Evolutionary conservation across 768 basidiomycete species (phyloP).

Genomic region (Omphalotus guepiniiformis): DNA sequence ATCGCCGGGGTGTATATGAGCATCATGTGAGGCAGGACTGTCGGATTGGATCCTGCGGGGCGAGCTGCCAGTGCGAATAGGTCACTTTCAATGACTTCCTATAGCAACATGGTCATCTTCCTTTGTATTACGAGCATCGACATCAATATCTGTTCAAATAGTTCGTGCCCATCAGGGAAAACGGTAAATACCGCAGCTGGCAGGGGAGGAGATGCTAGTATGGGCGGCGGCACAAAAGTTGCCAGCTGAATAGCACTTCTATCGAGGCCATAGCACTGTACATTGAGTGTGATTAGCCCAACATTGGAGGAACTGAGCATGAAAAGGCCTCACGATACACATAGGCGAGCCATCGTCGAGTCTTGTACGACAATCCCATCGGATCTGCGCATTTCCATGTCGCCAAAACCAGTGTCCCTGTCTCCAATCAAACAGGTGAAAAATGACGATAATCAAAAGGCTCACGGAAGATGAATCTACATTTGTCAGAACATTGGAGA

Average conservation of each 20-base stretch:
- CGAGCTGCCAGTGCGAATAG: no score
- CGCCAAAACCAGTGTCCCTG: constrained; percentile 41
- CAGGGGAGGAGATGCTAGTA: constrained; percentile 42
- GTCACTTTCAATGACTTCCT: no score
- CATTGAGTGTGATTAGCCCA: neutral
- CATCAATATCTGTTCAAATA: constrained; percentile 42
- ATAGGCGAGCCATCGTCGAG: constrained; percentile 44
- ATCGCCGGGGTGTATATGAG: no score
- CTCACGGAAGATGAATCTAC: constrained; percentile 29
- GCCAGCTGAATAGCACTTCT: constrained; percentile 32
- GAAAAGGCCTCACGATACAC: constrained; percentile 36
- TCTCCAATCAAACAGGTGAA: neutral
- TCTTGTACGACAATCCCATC: constrained; percentile 42
- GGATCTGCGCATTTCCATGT: constrained; percentile 29
- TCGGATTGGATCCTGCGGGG: no score
- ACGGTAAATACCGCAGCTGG: constrained; percentile 41
- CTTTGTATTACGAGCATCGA: constrained; percentile 40
- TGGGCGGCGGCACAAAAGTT: constrained; percentile 42
- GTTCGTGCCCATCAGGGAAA: constrained; percentile 40
- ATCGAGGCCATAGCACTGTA: constrained; percentile 28
- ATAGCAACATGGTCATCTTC: constrained; percentile 25
- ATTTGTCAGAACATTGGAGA: constrained; percentile 33
- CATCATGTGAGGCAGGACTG: no score
- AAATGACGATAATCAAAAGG: neutral
- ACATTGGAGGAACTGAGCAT: neutral